Percentiles rank a stretch among this genome's conserved stretches.
phyloP scores from a whole-genome alignment of 805 yeast species.

The Cephaloascus albidus region DNA sequence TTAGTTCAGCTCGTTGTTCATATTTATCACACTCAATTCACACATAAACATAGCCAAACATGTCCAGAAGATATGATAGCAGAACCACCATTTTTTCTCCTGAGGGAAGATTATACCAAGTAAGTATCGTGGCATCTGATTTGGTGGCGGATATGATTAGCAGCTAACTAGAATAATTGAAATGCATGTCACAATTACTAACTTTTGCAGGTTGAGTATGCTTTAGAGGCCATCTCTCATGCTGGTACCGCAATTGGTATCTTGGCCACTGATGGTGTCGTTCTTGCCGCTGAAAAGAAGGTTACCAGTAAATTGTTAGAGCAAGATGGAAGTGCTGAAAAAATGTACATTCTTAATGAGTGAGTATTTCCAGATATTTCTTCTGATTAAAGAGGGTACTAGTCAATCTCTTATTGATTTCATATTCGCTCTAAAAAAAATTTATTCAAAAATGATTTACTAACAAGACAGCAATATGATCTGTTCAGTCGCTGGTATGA shows the following conservation, averaged over 20 bases:
- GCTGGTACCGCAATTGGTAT: conserved; percentile 82
- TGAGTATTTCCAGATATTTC: too few relatives aligned
- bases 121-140: conserved; percentile 17
- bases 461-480: conserved; percentile 40
- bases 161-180: too few relatives aligned
- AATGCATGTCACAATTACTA: too few relatives aligned
- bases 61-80: conserved; percentile 97
- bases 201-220: conserved; percentile 79
- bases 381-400: too few relatives aligned
- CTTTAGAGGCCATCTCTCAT: conserved; percentile 80
- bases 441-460: too few relatives aligned
- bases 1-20: too few relatives aligned
- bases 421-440: too few relatives aligned
- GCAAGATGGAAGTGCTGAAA: conserved; percentile 90
- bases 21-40: not conserved
- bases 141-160: too few relatives aligned
- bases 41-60: conserved; percentile 6
- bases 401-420: too few relatives aligned
- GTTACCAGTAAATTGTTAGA: conserved; percentile 88
- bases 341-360: conserved; percentile 78
- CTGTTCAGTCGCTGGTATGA: conserved; percentile 97
- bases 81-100: conserved; percentile 99
- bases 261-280: conserved; percentile 78
- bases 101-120: conserved; percentile 95
- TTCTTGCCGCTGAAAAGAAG: conserved; percentile 93